These are phyloP conservation scores for Pleurotus djamor DNA, from an alignment of 768 basidiomycete species.

Conservation along the genomic window DNA sequence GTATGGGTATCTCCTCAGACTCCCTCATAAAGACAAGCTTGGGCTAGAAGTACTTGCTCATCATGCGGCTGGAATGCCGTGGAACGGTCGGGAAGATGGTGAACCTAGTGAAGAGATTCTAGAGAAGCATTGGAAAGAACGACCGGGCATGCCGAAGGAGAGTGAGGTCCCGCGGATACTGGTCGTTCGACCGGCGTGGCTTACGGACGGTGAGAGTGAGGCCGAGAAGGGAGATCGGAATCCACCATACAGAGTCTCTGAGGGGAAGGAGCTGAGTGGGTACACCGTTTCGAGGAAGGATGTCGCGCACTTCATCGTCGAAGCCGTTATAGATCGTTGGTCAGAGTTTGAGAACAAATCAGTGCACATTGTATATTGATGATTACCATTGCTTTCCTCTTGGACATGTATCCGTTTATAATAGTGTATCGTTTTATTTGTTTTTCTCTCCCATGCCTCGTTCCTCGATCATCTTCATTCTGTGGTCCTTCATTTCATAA, in stretches of 20 bases:
- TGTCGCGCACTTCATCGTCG: slow-evolving; percentile 63
- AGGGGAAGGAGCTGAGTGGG: slow-evolving; percentile 32
- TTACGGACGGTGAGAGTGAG: slow-evolving; percentile 55
- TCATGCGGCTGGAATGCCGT: slow-evolving; percentile 48
- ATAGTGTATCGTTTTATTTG: too few relatives aligned
- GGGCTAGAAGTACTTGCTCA: slow-evolving; percentile 51
- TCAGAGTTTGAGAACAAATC: slow-evolving; percentile 48
- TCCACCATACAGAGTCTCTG: slow-evolving; percentile 41
- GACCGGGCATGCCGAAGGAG: slow-evolving; percentile 34
- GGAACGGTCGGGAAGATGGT: slow-evolving; percentile 35
- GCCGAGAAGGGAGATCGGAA: slow-evolving; percentile 29
- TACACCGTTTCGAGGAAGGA: slow-evolving; percentile 64
- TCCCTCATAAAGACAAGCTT: slow-evolving; percentile 60
- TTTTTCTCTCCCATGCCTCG: neutral
- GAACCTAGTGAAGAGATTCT: slow-evolving; percentile 43
- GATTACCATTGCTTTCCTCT: neutral
- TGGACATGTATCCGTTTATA: neutral
- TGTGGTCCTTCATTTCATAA: too few relatives aligned
- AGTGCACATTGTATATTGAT: slow-evolving; percentile 50
- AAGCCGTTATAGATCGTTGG: slow-evolving; percentile 46
- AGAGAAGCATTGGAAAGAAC: slow-evolving; percentile 36
- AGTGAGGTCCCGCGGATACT: slow-evolving; percentile 45
- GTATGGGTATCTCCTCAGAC: slow-evolving; percentile 40
- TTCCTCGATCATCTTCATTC: too few relatives aligned
- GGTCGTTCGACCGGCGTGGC: slow-evolving; percentile 54